A percentile compares a stretch with the other conserved stretches of the same genome.
Evolutionary conservation across 2,329 filamentous ascomycete species (phyloP).

Genomic region (Fusarium udum): DNA sequence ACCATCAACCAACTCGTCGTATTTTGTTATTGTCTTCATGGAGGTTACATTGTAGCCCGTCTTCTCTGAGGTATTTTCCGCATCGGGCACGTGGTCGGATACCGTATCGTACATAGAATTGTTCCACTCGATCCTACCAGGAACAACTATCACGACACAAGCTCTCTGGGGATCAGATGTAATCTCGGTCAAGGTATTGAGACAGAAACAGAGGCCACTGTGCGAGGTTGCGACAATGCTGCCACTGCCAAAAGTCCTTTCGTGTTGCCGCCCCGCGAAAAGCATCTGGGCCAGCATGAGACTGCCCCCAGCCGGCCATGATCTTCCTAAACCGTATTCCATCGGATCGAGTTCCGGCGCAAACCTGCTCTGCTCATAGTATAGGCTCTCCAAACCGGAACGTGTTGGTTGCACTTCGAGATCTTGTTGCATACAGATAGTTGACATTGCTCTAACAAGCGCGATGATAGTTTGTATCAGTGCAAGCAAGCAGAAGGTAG

Average conservation of each 20-base stretch:
- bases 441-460: fast-evolving
- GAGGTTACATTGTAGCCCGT: fast-evolving
- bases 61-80: no score
- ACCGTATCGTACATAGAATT: fast-evolving
- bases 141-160: background rate
- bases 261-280: fast-evolving
- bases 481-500: fast-evolving
- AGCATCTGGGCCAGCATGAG: background rate
- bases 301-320: background rate
- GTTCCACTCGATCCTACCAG: background rate
- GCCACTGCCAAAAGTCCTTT: fast-evolving
- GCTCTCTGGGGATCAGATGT: background rate
- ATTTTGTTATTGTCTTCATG: fast-evolving
- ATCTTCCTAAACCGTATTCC: fast-evolving
- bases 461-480: fast-evolving
- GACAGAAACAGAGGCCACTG: fast-evolving
- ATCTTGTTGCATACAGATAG: fast-evolving
- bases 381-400: background rate
- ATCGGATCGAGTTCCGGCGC: no score
- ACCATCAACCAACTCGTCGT: background rate
- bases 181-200: background rate
- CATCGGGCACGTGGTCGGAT: no score
- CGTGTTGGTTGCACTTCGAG: background rate
- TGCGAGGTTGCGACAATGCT: fast-evolving
- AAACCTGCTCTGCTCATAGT: background rate